phyloP scores from a whole-genome alignment of 2,329 filamentous ascomycete species.

The Leptographium radiaticola region DNA sequence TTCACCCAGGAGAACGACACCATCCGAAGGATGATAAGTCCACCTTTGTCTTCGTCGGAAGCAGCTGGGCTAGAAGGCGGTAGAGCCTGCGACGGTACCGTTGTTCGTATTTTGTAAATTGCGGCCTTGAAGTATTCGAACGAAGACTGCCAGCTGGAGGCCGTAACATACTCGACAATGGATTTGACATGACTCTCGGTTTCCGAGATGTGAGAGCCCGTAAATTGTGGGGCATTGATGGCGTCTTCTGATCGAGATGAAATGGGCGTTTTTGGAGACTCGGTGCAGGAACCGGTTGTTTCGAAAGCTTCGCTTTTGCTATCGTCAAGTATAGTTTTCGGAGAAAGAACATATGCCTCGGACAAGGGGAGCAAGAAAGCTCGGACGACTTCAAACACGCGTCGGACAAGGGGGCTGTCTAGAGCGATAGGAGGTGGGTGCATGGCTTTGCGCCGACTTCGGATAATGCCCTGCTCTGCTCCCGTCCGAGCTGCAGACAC shows the following conservation, averaged over 20 bases:
- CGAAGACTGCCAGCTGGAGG: conserved; percentile 47
- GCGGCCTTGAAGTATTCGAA: conserved; percentile 45
- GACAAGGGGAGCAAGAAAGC: conserved; percentile 44
- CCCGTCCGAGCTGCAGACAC: conserved; percentile 10
- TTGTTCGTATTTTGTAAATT: conserved; percentile 36
- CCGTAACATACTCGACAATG: conserved; percentile 51
- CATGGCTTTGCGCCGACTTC: conserved; percentile 10
- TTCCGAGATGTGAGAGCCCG: conserved; percentile 25
- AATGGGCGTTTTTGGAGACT: conserved; percentile 12
- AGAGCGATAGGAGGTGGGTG: conserved; percentile 26
- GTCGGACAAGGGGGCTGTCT: conserved; percentile 36
- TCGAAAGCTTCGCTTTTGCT: background rate
- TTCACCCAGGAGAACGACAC: conserved; percentile 54
- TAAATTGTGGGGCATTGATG: conserved; percentile 19
- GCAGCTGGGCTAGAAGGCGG: conserved; percentile 23
- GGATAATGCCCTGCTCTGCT: conserved; percentile 1
- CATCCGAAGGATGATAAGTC: conserved; percentile 43
- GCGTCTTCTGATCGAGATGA: conserved; percentile 21
- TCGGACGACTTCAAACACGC: conserved; percentile 43
- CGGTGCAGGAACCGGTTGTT: conserved; percentile 2
- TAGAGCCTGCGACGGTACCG: conserved; percentile 24
- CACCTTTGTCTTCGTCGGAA: conserved; percentile 36
- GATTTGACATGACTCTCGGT: conserved; percentile 42
- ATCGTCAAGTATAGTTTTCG: conserved; percentile 44
- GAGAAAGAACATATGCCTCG: conserved; percentile 41